Base-by-base conservation (phyloP, 768 basidiomycete species). In the Peribolospora baueri region DNA sequence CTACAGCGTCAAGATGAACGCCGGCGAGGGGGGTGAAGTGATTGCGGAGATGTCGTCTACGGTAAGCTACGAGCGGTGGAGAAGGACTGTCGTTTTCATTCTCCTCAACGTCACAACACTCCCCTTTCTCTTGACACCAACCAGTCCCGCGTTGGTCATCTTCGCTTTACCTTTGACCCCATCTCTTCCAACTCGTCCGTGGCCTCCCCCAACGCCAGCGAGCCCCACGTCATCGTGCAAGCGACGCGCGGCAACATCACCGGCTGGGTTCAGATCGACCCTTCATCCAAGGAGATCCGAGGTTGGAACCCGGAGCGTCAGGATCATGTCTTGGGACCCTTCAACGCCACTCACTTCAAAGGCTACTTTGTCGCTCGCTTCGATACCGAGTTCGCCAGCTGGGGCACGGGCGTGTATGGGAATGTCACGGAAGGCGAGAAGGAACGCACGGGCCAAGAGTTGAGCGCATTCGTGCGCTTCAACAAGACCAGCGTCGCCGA, bases 271-370 rank as follows among this genome's bases (percentile, higher is more conserved):
- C 50, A 65, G 9, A 69, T 83, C 50, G 66, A 72, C 51, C 68
- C 71, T 3, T 51, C 58, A 5, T 57, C 60, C 4, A 65, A 66
- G 38, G 76, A 79, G 67, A 75, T 82, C 42, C 74, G 71, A 46
- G 81, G 82, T 7, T 73, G 66, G 60, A 81, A 78, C 54, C 70
- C 74, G 10, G 82, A 83, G 59, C 72, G 79, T 40, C 80, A 82
- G 63, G 82, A 84, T 65, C 70, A 69, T 61, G 80, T 82, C 59
- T 76, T 82, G 48, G 73, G 75, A 0, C 80, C 80, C 1, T 68
- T 66, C 50, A 60, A 66, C 6, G 65, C 66, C 8, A 51, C 57
- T 13, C 56, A 58, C 3, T 72, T 70, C 68, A 69, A 67, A 25
- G 70, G 67, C 3, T 72, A 70, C 54, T 81, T 76, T 64, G 75